Evolutionary conservation across 495 filamentous ascomycete species (phyloP), one percentile per base, ranked within the genome.

Genomic region (Podospora comata): DNA sequence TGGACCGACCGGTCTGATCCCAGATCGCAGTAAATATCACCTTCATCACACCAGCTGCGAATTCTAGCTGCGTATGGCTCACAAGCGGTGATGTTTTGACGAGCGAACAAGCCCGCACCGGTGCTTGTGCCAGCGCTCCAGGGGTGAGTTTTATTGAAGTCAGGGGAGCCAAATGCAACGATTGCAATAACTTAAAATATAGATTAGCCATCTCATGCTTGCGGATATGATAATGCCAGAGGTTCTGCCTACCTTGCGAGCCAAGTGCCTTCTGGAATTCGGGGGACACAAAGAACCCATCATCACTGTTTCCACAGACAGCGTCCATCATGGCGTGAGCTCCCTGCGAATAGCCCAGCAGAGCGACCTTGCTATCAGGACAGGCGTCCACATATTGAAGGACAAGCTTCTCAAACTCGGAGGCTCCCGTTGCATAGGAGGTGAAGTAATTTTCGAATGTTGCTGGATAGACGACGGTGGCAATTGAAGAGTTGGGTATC

Each of bases 321-420:
- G 65, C 60, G n/a, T 67, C 65, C 65, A 67, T 67, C 58, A 67
- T 15, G 1, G 65, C 58, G 13, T 67, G 65, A 15, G 59, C 65
- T 3, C 65, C 74, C 69, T 77, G 75, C 1, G 73, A 75, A 62
- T 77, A 77, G 11, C 75, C 75, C 60, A 77, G 13, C 44, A 77
- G 58, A 1, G 70, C 75, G 54, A 77, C 72, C 70, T 74, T 75
- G 32, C 62, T 68, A 34, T 64, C 63, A n/a, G 73, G 71, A 54
- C 75, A 77, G 23, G 58, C 62, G 28, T 59, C 60, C 5, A 63
- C 61, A 23, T 77, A 72, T 13, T 63, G 27, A 2, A 65, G 62
- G 2, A 75, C 15, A 59, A 72, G 44, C 53, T 67, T 32, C 62
- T 30, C 64, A 71, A 77, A 71, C 18, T 54, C 70, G 6, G 62